A percentile compares a stretch with the other conserved stretches of the same genome.
Evolutionary conservation across 2,329 filamentous ascomycete genomes (phyloP).

Genomic region (Malbranchea zuffiana): DNA sequence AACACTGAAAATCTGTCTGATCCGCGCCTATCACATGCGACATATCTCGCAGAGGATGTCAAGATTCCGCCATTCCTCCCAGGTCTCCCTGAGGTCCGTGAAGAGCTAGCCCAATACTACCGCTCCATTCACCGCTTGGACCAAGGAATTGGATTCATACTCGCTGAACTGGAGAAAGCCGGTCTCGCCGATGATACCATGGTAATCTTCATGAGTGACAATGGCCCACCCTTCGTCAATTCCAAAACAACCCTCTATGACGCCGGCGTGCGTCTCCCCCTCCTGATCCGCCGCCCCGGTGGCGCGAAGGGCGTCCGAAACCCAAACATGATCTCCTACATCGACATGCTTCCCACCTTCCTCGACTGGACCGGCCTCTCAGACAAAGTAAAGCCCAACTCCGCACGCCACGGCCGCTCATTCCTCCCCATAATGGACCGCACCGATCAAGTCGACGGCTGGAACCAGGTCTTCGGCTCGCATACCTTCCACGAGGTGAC

Average conservation of each 20-base stretch:
- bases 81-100: slow-evolving; percentile 32
- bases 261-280: slow-evolving; percentile 36
- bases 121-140: slow-evolving; percentile 33
- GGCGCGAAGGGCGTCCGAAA: slow-evolving; percentile 24
- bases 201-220: slow-evolving; percentile 41
- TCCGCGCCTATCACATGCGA: no score
- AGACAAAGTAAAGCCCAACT: neutral
- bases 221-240: slow-evolving; percentile 42
- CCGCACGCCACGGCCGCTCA: neutral
- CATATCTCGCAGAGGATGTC: no score
- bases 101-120: slow-evolving; percentile 37
- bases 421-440: no score
- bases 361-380: slow-evolving; percentile 31
- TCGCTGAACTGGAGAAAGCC: slow-evolving; percentile 24
- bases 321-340: slow-evolving; percentile 37
- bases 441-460: no score
- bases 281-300: slow-evolving; percentile 32
- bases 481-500: no score
- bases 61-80: slow-evolving; percentile 36
- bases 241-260: slow-evolving; percentile 44
- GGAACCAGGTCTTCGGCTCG: no score
- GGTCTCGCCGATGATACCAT: slow-evolving; percentile 31
- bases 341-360: slow-evolving; percentile 39
- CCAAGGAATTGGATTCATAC: slow-evolving; percentile 31
- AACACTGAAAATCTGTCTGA: no score